Base-by-base conservation (phyloP, 441 rosid genomes). In the Raphanus hybrid region DNA sequence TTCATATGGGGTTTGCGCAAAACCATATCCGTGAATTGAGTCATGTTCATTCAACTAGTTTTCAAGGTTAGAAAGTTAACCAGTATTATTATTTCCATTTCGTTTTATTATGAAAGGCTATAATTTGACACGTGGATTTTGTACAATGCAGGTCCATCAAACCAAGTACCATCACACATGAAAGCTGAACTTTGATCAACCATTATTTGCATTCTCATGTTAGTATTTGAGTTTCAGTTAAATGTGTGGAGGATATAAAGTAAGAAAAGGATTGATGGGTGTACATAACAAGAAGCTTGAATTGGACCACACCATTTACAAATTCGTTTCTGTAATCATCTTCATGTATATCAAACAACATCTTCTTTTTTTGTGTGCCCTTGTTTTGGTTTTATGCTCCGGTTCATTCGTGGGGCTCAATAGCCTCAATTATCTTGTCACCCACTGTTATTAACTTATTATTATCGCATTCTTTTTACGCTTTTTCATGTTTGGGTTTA, bases 1-100 rank as follows among this genome's bases (percentile, higher is more conserved):
- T 93, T 68, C 92, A 87, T 35, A 88, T 89, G 95, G 97, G 98
- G 52, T 89, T 85, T 20, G 82, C 75, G 15, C 94, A 88, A 68
- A 87, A 79, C 66, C 81, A 71, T 1, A 4, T 81, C 61, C 39
- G 39, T 80, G 81, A 67, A 62, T 3, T 35, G 1, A 35, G 83
- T 61, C 69, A 75, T 27, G 26, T 71, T 67, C 79, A 82, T 15
- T 48, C 81, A 15, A 71, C 27, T 10, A 69, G 70, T 54, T 77
- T 82, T 58, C 77, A 73, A 29, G 86, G 95, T 87, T 48, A 62
- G 67, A 20, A 14, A 26, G 10, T 29, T 43, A 41, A 18, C 52
- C 0, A 3, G 8, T 54, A 59, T 12, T 11, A 41, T 23, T 14
- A 2, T 9, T n/a, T 18, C 1, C 0, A 2, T 9, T 67, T 34